A percentile compares a stretch with the other conserved stretches of the same genome.
Conservation (phyloP, 1,284 basidiomycete species). For the Neotropicomus parvogracilis region DNA sequence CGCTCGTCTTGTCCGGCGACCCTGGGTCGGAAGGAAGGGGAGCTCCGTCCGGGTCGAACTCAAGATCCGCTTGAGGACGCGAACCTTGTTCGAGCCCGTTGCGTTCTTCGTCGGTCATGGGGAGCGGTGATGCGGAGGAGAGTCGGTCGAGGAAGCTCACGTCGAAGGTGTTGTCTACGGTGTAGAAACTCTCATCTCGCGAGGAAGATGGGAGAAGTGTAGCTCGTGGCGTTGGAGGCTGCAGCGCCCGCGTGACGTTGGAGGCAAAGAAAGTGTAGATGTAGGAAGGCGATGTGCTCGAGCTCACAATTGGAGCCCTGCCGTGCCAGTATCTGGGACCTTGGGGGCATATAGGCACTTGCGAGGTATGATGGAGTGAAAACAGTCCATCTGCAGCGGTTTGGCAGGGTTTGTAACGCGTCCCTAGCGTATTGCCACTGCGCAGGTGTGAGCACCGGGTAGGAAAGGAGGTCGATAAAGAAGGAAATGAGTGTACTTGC, state of each 20-base stretch:
- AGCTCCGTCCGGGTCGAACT: slow-evolving; percentile 32
- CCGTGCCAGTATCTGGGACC: slow-evolving; percentile 46
- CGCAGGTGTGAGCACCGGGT: slow-evolving; percentile 7
- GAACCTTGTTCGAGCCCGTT: slow-evolving; percentile 15
- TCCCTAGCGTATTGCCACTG: slow-evolving; percentile 63
- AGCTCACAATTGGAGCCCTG: slow-evolving; percentile 17
- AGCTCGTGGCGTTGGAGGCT: slow-evolving; percentile 24
- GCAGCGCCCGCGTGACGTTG: slow-evolving; percentile 37
- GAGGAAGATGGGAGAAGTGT: neutral
- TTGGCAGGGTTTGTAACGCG: slow-evolving; percentile 56
- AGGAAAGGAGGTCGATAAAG: too few relatives aligned
- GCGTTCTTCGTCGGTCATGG: slow-evolving; percentile 34
- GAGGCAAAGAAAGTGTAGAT: slow-evolving; percentile 48
- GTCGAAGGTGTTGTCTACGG: slow-evolving; percentile 23
- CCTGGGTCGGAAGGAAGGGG: slow-evolving; percentile 29
- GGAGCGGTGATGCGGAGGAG: slow-evolving; percentile 33
- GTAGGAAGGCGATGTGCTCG: slow-evolving; percentile 28
- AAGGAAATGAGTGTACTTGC: slow-evolving; percentile 36
- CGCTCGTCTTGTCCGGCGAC: slow-evolving; percentile 31
- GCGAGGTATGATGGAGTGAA: slow-evolving; percentile 27
- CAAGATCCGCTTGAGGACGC: slow-evolving; percentile 18
- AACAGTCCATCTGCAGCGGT: slow-evolving; percentile 51
- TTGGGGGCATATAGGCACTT: slow-evolving; percentile 37
- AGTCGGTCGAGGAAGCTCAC: slow-evolving; percentile 32
- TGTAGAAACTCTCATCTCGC: slow-evolving; percentile 22